Evolutionary conservation across 257 asterid species (phyloP).

Genomic region (Cinchona pubescens): DNA sequence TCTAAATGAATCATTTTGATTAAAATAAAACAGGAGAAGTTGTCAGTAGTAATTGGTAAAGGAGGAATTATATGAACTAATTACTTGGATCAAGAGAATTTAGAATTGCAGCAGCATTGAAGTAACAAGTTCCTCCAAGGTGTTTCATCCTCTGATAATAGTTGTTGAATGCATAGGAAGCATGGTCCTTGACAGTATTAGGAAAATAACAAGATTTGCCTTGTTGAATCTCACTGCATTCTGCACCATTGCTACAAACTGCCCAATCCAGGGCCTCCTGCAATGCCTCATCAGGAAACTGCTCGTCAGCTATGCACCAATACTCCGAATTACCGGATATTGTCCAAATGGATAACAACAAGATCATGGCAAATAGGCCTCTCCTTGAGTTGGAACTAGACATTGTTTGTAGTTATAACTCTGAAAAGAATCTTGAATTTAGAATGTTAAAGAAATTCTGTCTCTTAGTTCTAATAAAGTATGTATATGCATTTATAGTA

Average conservation of each 20-base stretch:
- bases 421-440: not conserved
- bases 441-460: not conserved
- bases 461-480: not conserved
- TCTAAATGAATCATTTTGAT: no score
- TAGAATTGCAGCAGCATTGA: constrained; percentile 68
- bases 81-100: constrained; percentile 72
- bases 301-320: constrained; percentile 88
- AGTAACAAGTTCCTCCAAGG: constrained; percentile 71
- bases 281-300: constrained; percentile 54
- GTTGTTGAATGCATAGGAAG: constrained; percentile 83
- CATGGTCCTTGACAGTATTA: constrained; percentile 55
- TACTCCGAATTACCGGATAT: constrained; percentile 51
- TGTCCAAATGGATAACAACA: constrained; percentile 30
- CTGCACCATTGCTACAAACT: constrained; percentile 70
- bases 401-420: constrained; percentile 7
- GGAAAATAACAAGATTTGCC: constrained; percentile 50
- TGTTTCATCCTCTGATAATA: constrained; percentile 71
- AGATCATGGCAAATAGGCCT: constrained; percentile 28
- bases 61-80: constrained; percentile 15
- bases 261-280: constrained; percentile 69
- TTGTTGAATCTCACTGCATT: constrained; percentile 50
- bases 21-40: not conserved
- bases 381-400: constrained; percentile 15
- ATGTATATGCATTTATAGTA: no score
- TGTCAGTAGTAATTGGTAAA: no score